These are phyloP conservation scores for Tolypocladium cylindrosporum DNA, from an alignment of 2,329 filamentous ascomycete genomes.

Conservation along the genomic window DNA sequence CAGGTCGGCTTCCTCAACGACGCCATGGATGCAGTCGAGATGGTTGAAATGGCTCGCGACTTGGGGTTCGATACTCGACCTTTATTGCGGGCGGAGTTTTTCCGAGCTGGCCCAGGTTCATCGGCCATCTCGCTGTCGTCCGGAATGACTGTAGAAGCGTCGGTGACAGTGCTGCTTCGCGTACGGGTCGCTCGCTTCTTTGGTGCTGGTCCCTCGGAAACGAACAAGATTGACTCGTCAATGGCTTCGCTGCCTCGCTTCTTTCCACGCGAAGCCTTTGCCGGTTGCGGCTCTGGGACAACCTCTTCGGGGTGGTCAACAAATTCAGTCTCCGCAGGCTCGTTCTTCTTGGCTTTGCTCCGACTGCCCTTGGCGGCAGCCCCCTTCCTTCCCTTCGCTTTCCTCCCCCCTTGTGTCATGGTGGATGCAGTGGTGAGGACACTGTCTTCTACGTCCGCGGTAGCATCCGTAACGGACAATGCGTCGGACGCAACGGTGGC, in stretches of 20 bases:
- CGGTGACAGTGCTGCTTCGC: conserved; percentile 35
- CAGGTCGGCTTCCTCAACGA: conserved; percentile 30
- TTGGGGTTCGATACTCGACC: conserved; percentile 32
- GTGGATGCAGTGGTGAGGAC: conserved; percentile 49
- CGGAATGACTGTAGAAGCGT: conserved; percentile 26
- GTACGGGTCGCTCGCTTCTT: conserved; percentile 49
- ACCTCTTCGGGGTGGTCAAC: conserved; percentile 11
- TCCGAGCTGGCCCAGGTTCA: conserved; percentile 13
- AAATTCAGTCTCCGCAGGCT: conserved; percentile 14
- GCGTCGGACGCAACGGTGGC: conserved; percentile 40
- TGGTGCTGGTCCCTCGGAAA: conserved; percentile 36
- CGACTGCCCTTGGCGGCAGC: conserved; percentile 31
- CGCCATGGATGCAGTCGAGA: conserved; percentile 40
- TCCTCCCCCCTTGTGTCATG: conserved; percentile 48
- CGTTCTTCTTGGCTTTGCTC: conserved; percentile 40
- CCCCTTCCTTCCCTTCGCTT: conserved; percentile 47
- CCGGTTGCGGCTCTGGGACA: conserved; percentile 17
- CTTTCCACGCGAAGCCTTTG: conserved; percentile 39
- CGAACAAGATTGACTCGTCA: conserved; percentile 33
- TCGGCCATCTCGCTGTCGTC: conserved; percentile 33
- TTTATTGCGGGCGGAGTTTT: conserved; percentile 22
- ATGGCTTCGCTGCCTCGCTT: conserved; percentile 55
- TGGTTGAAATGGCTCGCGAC: conserved; percentile 27
- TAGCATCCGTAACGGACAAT: conserved; percentile 35
- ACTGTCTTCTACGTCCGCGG: conserved; percentile 46